Percentiles rank a stretch among this genome's conserved stretches.
These are phyloP conservation scores for Beta lomatogona DNA, from an alignment of 179 eudicot species.

Conservation along the genomic window DNA sequence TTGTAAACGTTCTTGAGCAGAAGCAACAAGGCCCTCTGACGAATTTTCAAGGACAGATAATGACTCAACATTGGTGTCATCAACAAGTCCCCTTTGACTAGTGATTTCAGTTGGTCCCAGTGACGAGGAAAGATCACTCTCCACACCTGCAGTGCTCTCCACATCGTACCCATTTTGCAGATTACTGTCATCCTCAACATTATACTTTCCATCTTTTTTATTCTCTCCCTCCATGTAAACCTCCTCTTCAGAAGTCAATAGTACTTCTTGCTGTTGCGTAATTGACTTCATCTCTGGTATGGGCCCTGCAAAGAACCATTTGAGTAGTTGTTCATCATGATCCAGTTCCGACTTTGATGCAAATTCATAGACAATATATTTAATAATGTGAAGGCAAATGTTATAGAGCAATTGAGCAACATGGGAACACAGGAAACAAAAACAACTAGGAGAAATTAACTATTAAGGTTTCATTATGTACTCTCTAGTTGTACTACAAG, in stretches of 20 bases:
- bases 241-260: conserved; percentile 49
- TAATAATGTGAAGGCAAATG: background rate
- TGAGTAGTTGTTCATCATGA: background rate
- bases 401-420: background rate
- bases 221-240: conserved; percentile 20
- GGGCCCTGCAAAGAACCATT: conserved; percentile 45
- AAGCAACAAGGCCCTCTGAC: conserved; percentile 35
- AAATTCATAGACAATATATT: background rate
- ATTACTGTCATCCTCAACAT: conserved; percentile 40
- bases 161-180: conserved; percentile 27
- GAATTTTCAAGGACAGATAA: conserved; percentile 25
- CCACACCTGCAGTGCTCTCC: conserved; percentile 36
- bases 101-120: conserved; percentile 39
- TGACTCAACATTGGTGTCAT: conserved; percentile 30
- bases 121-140: conserved; percentile 39
- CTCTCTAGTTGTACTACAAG: background rate
- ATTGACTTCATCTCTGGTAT: conserved; percentile 60
- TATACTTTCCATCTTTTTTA: conserved; percentile 29
- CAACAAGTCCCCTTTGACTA: conserved; percentile 34
- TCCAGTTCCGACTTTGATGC: conserved; percentile 11
- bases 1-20: conserved; percentile 37
- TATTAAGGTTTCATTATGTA: background rate
- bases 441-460: background rate
- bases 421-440: conserved; percentile 2
- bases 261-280: conserved; percentile 59